Conservation (phyloP, 495 filamentous ascomycete genomes). For the Neurospora intermedia region DNA sequence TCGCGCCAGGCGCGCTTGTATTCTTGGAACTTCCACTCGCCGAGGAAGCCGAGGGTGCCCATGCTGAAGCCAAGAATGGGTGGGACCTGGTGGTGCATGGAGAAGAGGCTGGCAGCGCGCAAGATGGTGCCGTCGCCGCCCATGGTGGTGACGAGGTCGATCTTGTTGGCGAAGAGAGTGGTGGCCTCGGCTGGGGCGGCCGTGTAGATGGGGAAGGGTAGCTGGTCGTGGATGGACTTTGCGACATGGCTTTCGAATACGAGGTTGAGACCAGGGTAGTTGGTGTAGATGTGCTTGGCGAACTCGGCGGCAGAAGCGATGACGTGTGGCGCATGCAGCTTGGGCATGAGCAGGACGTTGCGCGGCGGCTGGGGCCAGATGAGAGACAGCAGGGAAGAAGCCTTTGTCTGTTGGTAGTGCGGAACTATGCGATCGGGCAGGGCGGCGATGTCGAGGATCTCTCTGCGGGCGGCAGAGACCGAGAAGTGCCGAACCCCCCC, state of each 20-base stretch:
- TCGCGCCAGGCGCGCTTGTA: constrained; percentile 85
- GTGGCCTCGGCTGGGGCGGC: constrained; percentile 24
- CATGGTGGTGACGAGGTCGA: constrained; percentile 78
- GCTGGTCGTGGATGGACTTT: constrained; percentile 54
- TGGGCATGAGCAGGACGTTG: constrained; percentile 85
- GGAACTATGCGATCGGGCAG: constrained; percentile 46
- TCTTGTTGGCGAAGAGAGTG: constrained; percentile 46
- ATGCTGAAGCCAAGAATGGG: constrained; percentile 94
- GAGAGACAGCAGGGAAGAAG: constrained; percentile 61
- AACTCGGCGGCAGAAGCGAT: constrained; percentile 66
- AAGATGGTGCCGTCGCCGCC: constrained; percentile 95
- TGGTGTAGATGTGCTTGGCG: constrained; percentile 65
- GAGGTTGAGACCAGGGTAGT: constrained; percentile 71
- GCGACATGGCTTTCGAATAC: constrained; percentile 76
- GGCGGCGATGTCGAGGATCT: constrained; percentile 39
- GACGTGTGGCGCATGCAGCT: constrained; percentile 61
- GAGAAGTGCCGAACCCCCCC: constrained; percentile 33
- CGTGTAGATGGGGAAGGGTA: constrained; percentile 73
- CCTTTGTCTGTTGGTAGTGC: constrained; percentile 33
- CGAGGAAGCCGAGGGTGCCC: constrained; percentile 89
- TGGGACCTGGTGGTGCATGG: constrained; percentile 67
- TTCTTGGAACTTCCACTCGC: constrained; percentile 91
- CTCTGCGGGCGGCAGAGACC: constrained; percentile 21
- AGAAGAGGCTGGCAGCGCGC: constrained; percentile 83
- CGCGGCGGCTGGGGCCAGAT: constrained; percentile 81